Conservation (phyloP, 768 basidiomycete species). For the Pisolithus tinctorius region DNA sequence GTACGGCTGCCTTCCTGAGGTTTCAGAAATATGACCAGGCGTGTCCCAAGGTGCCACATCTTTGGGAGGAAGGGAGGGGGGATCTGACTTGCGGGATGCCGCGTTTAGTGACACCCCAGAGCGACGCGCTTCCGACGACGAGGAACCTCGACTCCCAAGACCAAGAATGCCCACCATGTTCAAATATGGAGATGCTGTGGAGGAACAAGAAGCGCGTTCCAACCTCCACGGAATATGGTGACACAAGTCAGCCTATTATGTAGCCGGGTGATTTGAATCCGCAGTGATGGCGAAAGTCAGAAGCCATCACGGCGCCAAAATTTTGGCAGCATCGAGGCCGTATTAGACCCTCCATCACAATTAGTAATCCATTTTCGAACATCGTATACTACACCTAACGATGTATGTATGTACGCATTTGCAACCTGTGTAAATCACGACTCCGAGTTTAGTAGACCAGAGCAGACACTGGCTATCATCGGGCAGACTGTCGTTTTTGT, state of each 20-base stretch:
- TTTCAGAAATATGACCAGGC: conserved; percentile 31
- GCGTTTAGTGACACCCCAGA: conserved; percentile 16
- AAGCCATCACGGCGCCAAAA: background rate
- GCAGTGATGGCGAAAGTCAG: background rate
- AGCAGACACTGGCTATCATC: conserved; percentile 6
- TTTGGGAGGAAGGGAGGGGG: conserved; percentile 35
- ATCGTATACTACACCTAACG: no score
- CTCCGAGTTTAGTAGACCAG: background rate
- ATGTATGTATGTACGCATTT: no score
- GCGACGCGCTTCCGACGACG: conserved; percentile 21
- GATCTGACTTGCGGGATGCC: conserved; percentile 26
- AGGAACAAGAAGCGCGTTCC: background rate
- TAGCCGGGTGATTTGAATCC: no score
- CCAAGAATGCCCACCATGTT: conserved; percentile 35
- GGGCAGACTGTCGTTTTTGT: conserved; percentile 39
- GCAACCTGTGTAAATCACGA: no score
- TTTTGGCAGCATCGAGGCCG: background rate
- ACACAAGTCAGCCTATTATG: no score
- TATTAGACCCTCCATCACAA: background rate
- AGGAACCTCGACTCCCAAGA: conserved; percentile 28
- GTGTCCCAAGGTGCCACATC: conserved; percentile 42
- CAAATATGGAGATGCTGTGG: background rate
- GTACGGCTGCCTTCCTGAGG: conserved; percentile 30
- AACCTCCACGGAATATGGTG: background rate
- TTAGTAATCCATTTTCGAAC: background rate